Evolutionary conservation across 345 rosid species (phyloP), one percentile per base, ranked within the genome.

Genomic region (Pelargonium nanum): DNA sequence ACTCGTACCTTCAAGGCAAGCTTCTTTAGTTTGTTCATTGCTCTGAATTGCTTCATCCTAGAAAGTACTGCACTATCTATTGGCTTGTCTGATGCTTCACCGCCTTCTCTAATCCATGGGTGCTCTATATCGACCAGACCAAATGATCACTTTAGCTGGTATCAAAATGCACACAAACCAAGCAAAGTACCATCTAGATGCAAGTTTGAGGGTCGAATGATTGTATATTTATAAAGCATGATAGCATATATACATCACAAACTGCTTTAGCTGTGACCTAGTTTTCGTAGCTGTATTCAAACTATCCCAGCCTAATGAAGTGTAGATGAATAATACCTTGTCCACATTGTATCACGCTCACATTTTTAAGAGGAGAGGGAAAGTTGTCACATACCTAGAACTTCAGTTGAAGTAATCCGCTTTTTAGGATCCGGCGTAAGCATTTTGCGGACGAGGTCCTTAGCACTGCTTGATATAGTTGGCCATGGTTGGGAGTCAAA

Each of bases 401-500:
- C 76, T 63, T 72, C 68, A 48, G 76, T 55, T 25, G 76, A 58
- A 55, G 76, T 67, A 21, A 72, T 63, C 23, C 76, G 56, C 52
- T 64, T 72, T 54, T 67, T 67, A 1, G 76, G 68, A 53, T 72
- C 76, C 58, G 63, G 72, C 0, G 62, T 67, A 60, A 72, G 56
- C 76, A 72, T 72, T 40, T 65, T 63, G 20, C 62, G 58, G 19
- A 72, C 65, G 25, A 72, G 58, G 64, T 72, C 76, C 65, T 72
- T 72, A 26, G 76, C 76, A 26, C 76, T 40, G n/a, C 24, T 59
- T 24, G 76, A 72, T 59, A 72, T 72, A 13, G 65, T 17, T 24
- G 76, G 76, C 76, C 76, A 72, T 25, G 76, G 76, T 58, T 26
- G 22, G 56, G 68, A 67, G 7, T 59, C 68, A 56, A 72, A 72